Percentiles rank a stretch among this genome's conserved stretches.
Conservation (phyloP, 1,284 basidiomycete species). For the Cutaneotrichosporon cyanovorans region DNA sequence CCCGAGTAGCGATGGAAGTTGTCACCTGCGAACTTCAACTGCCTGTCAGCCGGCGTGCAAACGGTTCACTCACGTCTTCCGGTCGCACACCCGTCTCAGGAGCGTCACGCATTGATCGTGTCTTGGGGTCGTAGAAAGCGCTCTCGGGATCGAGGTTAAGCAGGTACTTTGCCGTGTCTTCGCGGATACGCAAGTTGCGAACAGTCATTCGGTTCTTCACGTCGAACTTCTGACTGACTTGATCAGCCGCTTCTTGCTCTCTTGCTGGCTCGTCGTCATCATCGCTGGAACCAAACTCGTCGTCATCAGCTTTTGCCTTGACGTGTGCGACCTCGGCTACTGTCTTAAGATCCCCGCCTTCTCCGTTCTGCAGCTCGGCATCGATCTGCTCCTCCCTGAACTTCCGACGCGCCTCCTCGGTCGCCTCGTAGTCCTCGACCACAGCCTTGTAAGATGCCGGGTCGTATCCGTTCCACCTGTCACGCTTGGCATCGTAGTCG, state of each 20-base stretch:
- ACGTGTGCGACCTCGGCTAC: conserved; percentile 73
- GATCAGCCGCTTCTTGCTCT: conserved; percentile 91
- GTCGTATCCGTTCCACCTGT: conserved; percentile 98
- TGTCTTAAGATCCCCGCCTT: conserved; percentile 51
- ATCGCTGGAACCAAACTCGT: conserved; percentile 93
- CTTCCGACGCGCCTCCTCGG: conserved; percentile 83
- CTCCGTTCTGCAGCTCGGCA: conserved; percentile 46
- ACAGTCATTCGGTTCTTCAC: conserved; percentile 97
- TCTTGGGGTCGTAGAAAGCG: conserved; percentile 99
- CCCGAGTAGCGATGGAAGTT: conserved; percentile 88
- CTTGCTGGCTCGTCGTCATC: conserved; percentile 56
- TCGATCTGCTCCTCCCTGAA: conserved; percentile 94
- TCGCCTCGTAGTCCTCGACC: conserved; percentile 87
- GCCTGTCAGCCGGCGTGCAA: neutral
- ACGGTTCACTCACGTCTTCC: conserved; percentile 55
- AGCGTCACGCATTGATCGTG: conserved; percentile 97
- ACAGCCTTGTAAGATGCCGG: conserved; percentile 73
- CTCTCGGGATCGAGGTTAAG: conserved; percentile 92
- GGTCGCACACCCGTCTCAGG: conserved; percentile 66
- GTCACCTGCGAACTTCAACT: conserved; percentile 83
- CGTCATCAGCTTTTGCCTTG: conserved; percentile 63
- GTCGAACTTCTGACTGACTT: conserved; percentile 95
- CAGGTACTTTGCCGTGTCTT: conserved; percentile 98
- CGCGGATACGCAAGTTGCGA: conserved; percentile 94
- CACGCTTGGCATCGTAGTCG: conserved; percentile 94